Conservation (phyloP, 805 yeast genomes). For the Zygosaccharomyces bailii region DNA sequence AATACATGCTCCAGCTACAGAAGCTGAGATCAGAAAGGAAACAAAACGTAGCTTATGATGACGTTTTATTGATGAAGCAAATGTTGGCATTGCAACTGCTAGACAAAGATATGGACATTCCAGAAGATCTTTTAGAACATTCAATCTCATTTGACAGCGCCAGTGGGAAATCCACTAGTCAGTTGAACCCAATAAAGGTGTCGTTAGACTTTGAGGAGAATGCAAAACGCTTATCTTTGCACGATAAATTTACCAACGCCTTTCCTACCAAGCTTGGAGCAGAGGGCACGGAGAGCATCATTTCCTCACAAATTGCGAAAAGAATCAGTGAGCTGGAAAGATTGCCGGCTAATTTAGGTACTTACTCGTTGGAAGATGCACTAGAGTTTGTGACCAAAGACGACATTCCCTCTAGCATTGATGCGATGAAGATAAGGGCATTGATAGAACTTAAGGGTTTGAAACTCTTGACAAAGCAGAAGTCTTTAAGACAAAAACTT, state of each 20-base stretch:
- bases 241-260: slow-evolving; percentile 27
- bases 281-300: slow-evolving; percentile 48
- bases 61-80: slow-evolving; percentile 52
- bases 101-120: slow-evolving; percentile 63
- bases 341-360: slow-evolving; percentile 68
- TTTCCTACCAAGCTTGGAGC: slow-evolving; percentile 44
- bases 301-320: slow-evolving; percentile 51
- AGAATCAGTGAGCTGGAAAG: slow-evolving; percentile 60
- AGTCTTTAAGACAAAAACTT: slow-evolving; percentile 60
- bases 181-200: slow-evolving; percentile 26
- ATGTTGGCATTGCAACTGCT: slow-evolving; percentile 60
- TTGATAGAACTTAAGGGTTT: slow-evolving; percentile 68
- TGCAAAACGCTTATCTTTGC: slow-evolving; percentile 31
- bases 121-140: slow-evolving; percentile 41
- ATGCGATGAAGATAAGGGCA: slow-evolving; percentile 60
- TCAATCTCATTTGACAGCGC: not conserved
- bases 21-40: slow-evolving; percentile 29
- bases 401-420: slow-evolving; percentile 45
- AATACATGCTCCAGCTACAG: slow-evolving; percentile 31
- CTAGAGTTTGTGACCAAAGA: slow-evolving; percentile 43
- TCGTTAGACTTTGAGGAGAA: slow-evolving; percentile 33
- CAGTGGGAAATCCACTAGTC: not conserved
- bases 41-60: slow-evolving; percentile 39
- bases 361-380: slow-evolving; percentile 45
- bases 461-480: slow-evolving; percentile 64